Conservation (phyloP, 257 asterid genomes). For the Schizonepeta tenuifolia region DNA sequence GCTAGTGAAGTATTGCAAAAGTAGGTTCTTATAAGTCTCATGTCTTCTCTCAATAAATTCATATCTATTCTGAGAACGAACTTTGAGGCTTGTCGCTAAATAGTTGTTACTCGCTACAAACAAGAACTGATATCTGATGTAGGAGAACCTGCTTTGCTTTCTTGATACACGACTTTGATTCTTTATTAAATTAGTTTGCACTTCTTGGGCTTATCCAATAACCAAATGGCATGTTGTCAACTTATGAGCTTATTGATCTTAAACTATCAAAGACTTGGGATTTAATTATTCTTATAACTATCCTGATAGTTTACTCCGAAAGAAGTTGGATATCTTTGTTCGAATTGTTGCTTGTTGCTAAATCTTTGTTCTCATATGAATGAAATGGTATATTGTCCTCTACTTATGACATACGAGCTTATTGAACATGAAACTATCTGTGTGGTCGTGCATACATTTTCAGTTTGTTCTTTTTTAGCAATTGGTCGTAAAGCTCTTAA, state of each 20-base stretch:
- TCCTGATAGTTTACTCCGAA: background rate
- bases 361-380: background rate
- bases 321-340: background rate
- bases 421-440: constrained; percentile 16
- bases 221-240: background rate
- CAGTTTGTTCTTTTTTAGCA: background rate
- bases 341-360: background rate
- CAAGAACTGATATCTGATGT: background rate
- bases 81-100: background rate
- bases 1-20: background rate
- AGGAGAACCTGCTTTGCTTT: background rate
- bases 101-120: background rate
- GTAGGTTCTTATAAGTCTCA: background rate
- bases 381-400: constrained; percentile 23
- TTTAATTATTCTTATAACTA: background rate
- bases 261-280: background rate
- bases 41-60: background rate
- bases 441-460: constrained; percentile 20
- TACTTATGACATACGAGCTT: constrained; percentile 23
- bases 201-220: background rate
- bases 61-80: background rate
- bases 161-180: background rate
- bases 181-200: background rate
- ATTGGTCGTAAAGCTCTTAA: background rate
- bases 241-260: background rate